Base-by-base conservation (phyloP, 192 early-diverging fungal genomes). In the Endogone sp. region DNA sequence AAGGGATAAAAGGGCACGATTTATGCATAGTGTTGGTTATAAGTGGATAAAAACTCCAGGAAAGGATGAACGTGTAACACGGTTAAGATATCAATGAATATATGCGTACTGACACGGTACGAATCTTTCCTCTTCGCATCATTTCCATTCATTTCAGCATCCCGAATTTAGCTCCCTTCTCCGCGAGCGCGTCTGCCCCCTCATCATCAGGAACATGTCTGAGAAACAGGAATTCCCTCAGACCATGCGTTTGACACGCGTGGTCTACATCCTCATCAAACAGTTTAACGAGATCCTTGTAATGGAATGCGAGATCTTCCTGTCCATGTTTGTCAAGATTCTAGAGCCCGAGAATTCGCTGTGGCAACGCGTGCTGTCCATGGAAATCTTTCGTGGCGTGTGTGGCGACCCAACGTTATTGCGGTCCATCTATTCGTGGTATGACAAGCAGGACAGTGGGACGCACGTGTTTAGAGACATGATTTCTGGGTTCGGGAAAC, bases 271-370 rank as follows among this genome's bases (percentile, higher is more conserved):
- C 29, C 83, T 96, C 37, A 83, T 97, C 37, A 91, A 91, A 64
- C 84, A 91, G 32, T 92, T 91, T 70, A 81, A 82, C 71, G 81
- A 91, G 58, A 76, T 90, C 20, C 64, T 95, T 82, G 86, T 89
- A 85, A 66, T 93, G 66, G 95, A 97, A 71, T 95, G 94, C 81
- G 97, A 99, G 76, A 92, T 98, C 30, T 95, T 98, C 66, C 72
- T 99, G 29, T 89, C 92, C 4, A 90, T 99, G 80, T 86, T 95
- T 66, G 86, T 91, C 32, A 90, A 93, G 67, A 82, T 95, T 24
- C 63, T 95, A 28, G 94, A 94, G 27, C 85, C 92, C 2, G 92
- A 94, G 57, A 83, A 87, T 64, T 87, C 88, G 25, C 65, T 84
- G 4, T 96, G 94, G 94, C 87, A 93, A 29, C 77, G 91, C 20